A percentile compares a stretch with the other conserved stretches of the same genome.
Conservation (phyloP, 805 yeast species). For the Maudiozyma turicensis region DNA sequence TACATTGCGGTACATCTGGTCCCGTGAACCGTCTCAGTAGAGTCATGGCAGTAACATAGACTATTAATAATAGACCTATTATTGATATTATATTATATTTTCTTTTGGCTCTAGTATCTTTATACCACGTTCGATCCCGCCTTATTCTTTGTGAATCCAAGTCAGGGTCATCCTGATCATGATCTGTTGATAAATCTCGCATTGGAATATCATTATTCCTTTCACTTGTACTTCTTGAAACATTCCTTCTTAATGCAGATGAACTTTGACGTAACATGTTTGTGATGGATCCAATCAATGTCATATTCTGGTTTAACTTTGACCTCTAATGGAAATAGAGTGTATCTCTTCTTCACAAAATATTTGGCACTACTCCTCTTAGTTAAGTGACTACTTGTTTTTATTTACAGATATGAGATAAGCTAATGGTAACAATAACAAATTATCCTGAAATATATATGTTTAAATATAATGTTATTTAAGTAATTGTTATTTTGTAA, state of each 20-base stretch:
- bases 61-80: conserved; percentile 12
- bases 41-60: conserved; percentile 7
- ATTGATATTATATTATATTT: conserved; percentile 5
- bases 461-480: no score
- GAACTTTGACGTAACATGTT: neutral
- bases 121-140: neutral
- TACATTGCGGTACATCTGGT: conserved; percentile 47
- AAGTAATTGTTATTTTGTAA: no score
- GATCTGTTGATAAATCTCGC: neutral
- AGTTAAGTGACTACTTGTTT: no score
- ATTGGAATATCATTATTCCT: neutral
- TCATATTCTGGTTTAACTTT: neutral
- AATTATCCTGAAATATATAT: no score
- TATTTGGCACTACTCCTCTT: no score
- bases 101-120: neutral
- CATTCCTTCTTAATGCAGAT: neutral
- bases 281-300: neutral
- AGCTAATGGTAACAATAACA: no score
- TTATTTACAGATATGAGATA: no score
- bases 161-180: neutral
- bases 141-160: neutral
- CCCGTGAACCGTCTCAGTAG: conserved; percentile 27
- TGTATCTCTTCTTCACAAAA: no score
- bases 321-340: neutral
- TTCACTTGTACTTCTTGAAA: neutral